These are phyloP conservation scores for Parathielavia appendiculata DNA, from an alignment of 495 filamentous ascomycete genomes.

Conservation along the genomic window DNA sequence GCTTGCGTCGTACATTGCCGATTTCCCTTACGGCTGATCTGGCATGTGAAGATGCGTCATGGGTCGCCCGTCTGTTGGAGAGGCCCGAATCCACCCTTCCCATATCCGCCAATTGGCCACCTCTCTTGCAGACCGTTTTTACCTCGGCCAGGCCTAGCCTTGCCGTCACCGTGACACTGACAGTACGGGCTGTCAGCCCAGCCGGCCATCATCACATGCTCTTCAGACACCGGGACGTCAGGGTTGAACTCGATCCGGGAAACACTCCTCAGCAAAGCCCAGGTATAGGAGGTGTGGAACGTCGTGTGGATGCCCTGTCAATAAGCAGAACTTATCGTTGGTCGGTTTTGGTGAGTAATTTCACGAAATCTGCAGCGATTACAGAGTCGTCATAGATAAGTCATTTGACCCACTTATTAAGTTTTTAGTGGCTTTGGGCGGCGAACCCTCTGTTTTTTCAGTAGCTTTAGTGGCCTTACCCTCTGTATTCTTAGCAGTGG, in stretches of 20 bases:
- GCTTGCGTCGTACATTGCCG: not conserved
- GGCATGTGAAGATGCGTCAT: slow-evolving; percentile 25
- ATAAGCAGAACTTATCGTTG: too few relatives aligned
- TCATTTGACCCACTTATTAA: not conserved
- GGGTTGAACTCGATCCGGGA: too few relatives aligned
- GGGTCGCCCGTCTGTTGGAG: not conserved
- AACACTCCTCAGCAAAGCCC: too few relatives aligned
- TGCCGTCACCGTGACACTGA: too few relatives aligned
- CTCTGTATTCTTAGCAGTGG: not conserved
- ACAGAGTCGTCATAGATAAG: too few relatives aligned
- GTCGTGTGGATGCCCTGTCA: too few relatives aligned
- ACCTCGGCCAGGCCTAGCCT: slow-evolving; percentile 20
- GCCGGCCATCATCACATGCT: not conserved
- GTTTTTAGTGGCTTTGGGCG: not conserved
- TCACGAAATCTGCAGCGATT: too few relatives aligned
- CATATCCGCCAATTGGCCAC: slow-evolving; percentile 6
- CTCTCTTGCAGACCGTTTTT: slow-evolving; percentile 10
- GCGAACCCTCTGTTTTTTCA: not conserved
- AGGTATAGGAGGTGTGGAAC: too few relatives aligned
- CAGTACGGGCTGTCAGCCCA: not conserved
- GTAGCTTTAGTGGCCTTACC: not conserved
- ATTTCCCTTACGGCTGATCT: not conserved
- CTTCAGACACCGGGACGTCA: too few relatives aligned
- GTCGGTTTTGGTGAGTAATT: too few relatives aligned
- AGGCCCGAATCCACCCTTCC: not conserved